Percentiles rank a stretch among this genome's conserved stretches.
phyloP scores from a whole-genome alignment of 495 filamentous ascomycete genomes.

The Penicillium riverlandense region DNA sequence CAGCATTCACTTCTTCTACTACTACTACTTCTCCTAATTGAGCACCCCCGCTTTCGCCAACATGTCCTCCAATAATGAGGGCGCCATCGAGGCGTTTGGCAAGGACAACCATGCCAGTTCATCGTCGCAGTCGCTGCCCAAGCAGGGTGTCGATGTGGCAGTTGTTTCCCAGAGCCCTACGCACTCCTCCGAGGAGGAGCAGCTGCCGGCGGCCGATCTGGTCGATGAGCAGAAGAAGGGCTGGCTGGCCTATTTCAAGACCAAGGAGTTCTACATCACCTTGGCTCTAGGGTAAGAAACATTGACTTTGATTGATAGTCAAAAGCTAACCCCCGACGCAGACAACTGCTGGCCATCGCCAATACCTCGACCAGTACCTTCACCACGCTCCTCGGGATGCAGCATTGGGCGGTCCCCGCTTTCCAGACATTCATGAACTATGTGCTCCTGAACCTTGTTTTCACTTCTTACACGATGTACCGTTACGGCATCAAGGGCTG shows the following conservation, averaged over 20 bases:
- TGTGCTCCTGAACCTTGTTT: constrained; percentile 72
- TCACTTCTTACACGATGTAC: constrained; percentile 76
- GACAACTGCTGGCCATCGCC: constrained; percentile 78
- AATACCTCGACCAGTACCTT: constrained; percentile 89
- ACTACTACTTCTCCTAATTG: too few relatives aligned
- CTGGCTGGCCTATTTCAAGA: constrained; percentile 74
- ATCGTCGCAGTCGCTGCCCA: constrained; percentile 10
- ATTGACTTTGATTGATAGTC: neutral
- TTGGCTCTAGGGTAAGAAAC: constrained; percentile 62
- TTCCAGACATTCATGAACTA: constrained; percentile 97
- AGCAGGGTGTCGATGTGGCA: constrained; percentile 14
- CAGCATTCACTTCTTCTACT: neutral
- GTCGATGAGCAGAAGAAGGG: constrained; percentile 40
- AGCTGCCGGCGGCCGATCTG: constrained; percentile 23
- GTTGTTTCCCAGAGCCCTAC: constrained; percentile 8
- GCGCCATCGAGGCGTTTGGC: constrained; percentile 18
- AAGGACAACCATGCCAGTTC: neutral
- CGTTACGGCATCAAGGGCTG: constrained; percentile 70
- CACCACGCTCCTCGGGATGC: constrained; percentile 59
- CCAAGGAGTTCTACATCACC: constrained; percentile 80
- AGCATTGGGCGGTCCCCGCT: constrained; percentile 81
- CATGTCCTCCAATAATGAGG: constrained; percentile 24
- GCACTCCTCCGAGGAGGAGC: constrained; percentile 3
- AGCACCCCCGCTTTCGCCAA: constrained; percentile 7
- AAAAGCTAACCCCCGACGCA: constrained; percentile 12